A percentile compares a stretch with the other conserved stretches of the same genome.
These are phyloP conservation scores for Alloascoidea africana DNA, from an alignment of 805 yeast genomes.

Conservation along the genomic window DNA sequence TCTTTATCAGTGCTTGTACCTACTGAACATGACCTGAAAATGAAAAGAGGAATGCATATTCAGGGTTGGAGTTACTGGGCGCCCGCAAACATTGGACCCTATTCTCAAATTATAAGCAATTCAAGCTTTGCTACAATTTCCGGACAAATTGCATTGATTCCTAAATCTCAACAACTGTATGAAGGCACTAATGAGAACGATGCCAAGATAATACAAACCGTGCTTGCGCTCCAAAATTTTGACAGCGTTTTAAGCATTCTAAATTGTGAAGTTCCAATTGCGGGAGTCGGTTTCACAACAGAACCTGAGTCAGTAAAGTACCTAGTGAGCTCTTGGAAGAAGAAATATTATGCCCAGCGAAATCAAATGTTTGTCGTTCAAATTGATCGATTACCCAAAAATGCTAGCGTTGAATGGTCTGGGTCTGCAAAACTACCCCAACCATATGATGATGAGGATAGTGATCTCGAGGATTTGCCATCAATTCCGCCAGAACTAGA, in stretches of 20 bases:
- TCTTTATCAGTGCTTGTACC: not conserved
- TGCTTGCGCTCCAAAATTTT: conserved; percentile 63
- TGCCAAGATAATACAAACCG: conserved; percentile 18
- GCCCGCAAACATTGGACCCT: conserved; percentile 96
- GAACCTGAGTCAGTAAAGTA: conserved; percentile 14
- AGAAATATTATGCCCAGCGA: conserved; percentile 15
- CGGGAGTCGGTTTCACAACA: conserved; percentile 42
- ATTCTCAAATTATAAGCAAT: conserved; percentile 66
- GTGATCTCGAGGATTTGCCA: too few species aligned
- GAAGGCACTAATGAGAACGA: conserved; percentile 12
- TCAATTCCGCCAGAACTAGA: too few species aligned
- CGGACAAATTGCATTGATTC: conserved; percentile 85
- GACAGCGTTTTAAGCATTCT: conserved; percentile 43
- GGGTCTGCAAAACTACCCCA: too few species aligned
- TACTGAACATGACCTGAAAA: conserved; percentile 6
- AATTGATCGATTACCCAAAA: conserved; percentile 44
- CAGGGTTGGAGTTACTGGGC: conserved; percentile 97
- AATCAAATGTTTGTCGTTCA: conserved; percentile 32
- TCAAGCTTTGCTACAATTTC: conserved; percentile 46
- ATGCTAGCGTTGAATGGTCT: conserved; percentile 63
- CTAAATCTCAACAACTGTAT: conserved; percentile 45
- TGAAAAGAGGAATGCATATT: conserved; percentile 67
- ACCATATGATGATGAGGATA: too few species aligned
- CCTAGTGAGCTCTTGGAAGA: conserved; percentile 31
- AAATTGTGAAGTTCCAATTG: conserved; percentile 26